These are phyloP conservation scores for Lophium mytilinum DNA, from an alignment of 495 filamentous ascomycete genomes.

Conservation along the genomic window DNA sequence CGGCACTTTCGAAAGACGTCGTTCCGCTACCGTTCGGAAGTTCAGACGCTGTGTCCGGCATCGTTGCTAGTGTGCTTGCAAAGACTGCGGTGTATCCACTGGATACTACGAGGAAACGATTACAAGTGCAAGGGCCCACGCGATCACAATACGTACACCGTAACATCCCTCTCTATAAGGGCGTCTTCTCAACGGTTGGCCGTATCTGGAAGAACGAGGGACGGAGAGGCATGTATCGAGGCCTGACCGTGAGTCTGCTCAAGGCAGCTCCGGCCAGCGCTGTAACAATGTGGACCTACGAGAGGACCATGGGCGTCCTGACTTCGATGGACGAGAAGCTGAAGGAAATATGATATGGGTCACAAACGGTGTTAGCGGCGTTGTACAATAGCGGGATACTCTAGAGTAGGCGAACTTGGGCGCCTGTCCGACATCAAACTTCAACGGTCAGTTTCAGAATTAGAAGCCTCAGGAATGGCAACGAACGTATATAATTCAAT, in stretches of 20 bases:
- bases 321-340: slow-evolving; percentile 4
- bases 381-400: no score
- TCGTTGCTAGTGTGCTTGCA: slow-evolving; percentile 66
- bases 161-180: slow-evolving; percentile 75
- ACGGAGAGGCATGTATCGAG: slow-evolving; percentile 73
- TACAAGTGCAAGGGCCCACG: slow-evolving; percentile 93
- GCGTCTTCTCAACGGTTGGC: slow-evolving; percentile 51
- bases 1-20: slow-evolving; percentile 40
- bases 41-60: slow-evolving; percentile 72
- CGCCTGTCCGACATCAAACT: no score
- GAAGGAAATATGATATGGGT: neutral
- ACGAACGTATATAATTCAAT: no score
- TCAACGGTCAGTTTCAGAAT: no score
- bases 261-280: slow-evolving; percentile 95
- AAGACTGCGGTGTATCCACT: slow-evolving; percentile 90
- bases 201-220: slow-evolving; percentile 68
- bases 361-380: no score
- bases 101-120: slow-evolving; percentile 84
- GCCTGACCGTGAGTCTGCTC: slow-evolving; percentile 76
- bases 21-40: slow-evolving; percentile 48
- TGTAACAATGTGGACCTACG: slow-evolving; percentile 98
- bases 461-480: no score
- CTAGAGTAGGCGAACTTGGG: no score
- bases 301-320: slow-evolving; percentile 43
- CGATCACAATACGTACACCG: slow-evolving; percentile 67